Percentiles rank a stretch among this genome's conserved stretches.
Evolutionary conservation across 1,284 basidiomycete genomes (phyloP).

Genomic region (Bjerkandera adusta): DNA sequence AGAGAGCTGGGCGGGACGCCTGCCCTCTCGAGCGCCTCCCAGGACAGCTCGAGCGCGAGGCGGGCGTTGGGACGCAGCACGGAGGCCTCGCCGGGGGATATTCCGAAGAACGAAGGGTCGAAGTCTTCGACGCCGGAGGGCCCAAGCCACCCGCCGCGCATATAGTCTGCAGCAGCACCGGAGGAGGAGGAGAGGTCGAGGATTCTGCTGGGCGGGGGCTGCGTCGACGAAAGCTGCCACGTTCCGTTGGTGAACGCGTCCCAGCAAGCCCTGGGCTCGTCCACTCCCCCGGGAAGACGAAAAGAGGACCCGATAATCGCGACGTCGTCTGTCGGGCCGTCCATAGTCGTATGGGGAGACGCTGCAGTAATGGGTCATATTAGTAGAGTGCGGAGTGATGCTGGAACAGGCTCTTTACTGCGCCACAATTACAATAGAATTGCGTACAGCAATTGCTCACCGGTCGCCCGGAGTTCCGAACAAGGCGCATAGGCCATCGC

Average conservation of each 20-base stretch:
- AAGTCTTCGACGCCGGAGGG: conserved; percentile 7
- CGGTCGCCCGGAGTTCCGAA: too few relatives aligned
- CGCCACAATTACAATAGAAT: too few relatives aligned
- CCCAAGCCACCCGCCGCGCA: conserved; percentile 12
- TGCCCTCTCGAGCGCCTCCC: conserved; percentile 16
- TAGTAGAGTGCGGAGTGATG: too few relatives aligned
- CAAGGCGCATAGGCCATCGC: too few relatives aligned
- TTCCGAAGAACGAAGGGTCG: conserved; percentile 16
- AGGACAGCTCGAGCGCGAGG: conserved; percentile 18
- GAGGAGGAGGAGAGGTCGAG: neutral
- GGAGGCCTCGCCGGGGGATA: conserved; percentile 14
- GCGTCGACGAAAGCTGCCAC: neutral
- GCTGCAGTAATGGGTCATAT: too few relatives aligned
- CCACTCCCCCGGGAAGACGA: conserved; percentile 1
- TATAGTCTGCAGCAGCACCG: neutral
- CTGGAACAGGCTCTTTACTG: too few relatives aligned
- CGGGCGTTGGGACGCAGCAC: conserved; percentile 16
- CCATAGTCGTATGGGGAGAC: neutral
- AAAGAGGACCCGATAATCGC: conserved; percentile 2
- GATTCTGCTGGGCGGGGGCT: neutral
- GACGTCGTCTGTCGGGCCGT: neutral
- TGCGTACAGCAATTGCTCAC: too few relatives aligned
- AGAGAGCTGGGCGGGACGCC: conserved; percentile 13
- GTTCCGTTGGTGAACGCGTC: neutral
- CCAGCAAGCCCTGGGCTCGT: neutral